Conservation (phyloP, 2,329 filamentous ascomycete species). For the Stagonosporopsis chrysanthemi region DNA sequence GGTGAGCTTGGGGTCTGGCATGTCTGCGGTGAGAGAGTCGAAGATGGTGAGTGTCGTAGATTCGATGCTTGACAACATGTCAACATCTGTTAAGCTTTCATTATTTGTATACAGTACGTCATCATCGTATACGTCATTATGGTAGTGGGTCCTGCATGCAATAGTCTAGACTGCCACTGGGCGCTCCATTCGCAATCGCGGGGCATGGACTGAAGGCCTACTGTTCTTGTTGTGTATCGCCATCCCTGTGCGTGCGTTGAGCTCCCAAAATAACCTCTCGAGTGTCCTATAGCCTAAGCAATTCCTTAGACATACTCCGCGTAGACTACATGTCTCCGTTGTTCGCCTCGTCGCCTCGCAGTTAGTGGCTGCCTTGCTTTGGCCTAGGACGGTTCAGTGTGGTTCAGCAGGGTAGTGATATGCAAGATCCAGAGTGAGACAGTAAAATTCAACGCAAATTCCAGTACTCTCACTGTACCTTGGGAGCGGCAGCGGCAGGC, state of each 20-base stretch:
- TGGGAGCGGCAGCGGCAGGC: conserved; percentile 16
- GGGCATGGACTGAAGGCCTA: neutral
- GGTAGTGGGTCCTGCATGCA: conserved; percentile 12
- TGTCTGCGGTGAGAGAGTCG: neutral
- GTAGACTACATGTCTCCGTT: neutral
- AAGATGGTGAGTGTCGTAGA: too few species aligned
- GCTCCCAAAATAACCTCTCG: neutral
- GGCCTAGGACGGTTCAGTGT: neutral
- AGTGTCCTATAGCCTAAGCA: too few species aligned
- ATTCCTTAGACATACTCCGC: neutral
- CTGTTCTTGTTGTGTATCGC: neutral
- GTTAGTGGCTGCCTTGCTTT: neutral
- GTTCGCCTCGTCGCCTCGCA: neutral
- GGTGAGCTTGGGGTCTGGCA: conserved; percentile 27
- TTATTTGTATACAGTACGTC: conserved; percentile 17
- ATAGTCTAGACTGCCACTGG: conserved; percentile 1
- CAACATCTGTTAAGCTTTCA: neutral
- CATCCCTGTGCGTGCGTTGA: neutral
- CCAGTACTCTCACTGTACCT: conserved; percentile 31
- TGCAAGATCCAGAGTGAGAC: neutral
- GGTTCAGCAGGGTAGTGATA: neutral
- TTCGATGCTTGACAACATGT: neutral
- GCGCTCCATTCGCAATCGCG: neutral
- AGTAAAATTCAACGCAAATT: conserved; percentile 16
- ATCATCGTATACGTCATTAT: conserved; percentile 18